A percentile compares a stretch with the other conserved stretches of the same genome.
phyloP scores from a whole-genome alignment of 345 rosid species.

The Brassica juncea region DNA sequence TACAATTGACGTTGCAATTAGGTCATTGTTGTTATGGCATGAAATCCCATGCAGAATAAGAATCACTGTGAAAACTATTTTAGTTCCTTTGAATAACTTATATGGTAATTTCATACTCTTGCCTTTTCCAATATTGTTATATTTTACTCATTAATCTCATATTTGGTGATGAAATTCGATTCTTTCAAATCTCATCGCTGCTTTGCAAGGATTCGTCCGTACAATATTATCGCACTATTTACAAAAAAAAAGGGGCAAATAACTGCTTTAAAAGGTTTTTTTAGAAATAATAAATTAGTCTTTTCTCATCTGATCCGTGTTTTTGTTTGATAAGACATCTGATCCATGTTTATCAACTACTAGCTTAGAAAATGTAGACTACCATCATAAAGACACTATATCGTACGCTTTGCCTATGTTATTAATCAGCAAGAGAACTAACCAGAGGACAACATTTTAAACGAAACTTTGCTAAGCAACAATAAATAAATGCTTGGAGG shows the following conservation, averaged over 20 bases:
- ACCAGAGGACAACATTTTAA: too few relatives aligned
- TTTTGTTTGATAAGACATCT: neutral
- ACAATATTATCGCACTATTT: neutral
- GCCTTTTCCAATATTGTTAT: neutral
- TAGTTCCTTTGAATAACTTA: slow-evolving; percentile 4
- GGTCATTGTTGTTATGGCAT: slow-evolving; percentile 6
- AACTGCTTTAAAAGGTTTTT: neutral
- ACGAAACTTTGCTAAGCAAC: too few relatives aligned
- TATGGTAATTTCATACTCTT: slow-evolving; percentile 15
- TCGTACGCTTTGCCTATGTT: neutral
- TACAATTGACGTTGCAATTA: slow-evolving; percentile 23
- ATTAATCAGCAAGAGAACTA: neutral
- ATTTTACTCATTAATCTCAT: slow-evolving; percentile 8
- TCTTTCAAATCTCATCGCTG: slow-evolving; percentile 24
- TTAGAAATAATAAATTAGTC: neutral
- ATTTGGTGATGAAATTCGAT: slow-evolving; percentile 23
- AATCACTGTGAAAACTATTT: neutral
- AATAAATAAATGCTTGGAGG: too few relatives aligned
- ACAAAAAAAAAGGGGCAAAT: neutral
- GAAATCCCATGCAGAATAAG: slow-evolving; percentile 32
- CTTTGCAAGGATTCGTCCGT: slow-evolving; percentile 33
- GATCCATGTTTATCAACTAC: slow-evolving; percentile 10
- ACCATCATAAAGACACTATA: neutral
- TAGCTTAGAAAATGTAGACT: neutral
- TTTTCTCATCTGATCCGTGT: neutral